Base-by-base conservation (phyloP, 2,329 filamentous ascomycete species). In the Emydomyces testavorans region DNA sequence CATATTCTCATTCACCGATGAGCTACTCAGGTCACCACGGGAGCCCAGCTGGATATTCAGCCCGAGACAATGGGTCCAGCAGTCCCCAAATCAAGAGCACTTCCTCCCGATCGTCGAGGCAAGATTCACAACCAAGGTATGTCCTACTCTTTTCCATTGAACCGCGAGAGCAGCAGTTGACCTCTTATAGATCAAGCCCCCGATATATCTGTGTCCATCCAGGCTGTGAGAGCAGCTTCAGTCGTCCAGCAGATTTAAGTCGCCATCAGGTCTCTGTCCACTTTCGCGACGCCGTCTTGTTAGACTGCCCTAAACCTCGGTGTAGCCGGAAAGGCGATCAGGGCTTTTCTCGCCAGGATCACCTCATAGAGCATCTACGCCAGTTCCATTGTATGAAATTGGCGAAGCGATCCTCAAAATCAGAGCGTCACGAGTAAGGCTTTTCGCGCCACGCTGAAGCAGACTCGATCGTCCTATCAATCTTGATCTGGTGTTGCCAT, bases 281-380 rank as follows among this genome's bases (percentile, higher is more conserved):
- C 54, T 62, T 63, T 46, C 66, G 66, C 4, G 56, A 64, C 10
- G 37, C 49, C 3, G 42, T 54, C n/a, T 62, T 62, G 51, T 60
- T 67, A 41, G 66, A 73, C 49, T 76, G 73, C 54, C 63, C 65
- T 1, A 59, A 64, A 23, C 56, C 59, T 1, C 60, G 64, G 34
- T 75, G 73, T 55, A 58, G 60, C 34, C 67, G 72, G 13, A 73
- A 72, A 54, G 67, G 65, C 4, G 57, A 53, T 34, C 62, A 68
- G 50, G 76, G 75, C 0, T 80, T 79, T 55, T 72, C 72, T 3
- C 67, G 77, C 4, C 66, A 70, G 45, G 77, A 80, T 55, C 77
- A 80, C 56, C 63, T 78, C 34, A 67, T 67, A 32, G 77, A 79
- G 56, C 77, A 80, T 58, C 58, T 75, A 45, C 64, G 77, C 45